These are phyloP conservation scores for Russula griseocarnosa DNA, from an alignment of 768 basidiomycete genomes.

Conservation along the genomic window DNA sequence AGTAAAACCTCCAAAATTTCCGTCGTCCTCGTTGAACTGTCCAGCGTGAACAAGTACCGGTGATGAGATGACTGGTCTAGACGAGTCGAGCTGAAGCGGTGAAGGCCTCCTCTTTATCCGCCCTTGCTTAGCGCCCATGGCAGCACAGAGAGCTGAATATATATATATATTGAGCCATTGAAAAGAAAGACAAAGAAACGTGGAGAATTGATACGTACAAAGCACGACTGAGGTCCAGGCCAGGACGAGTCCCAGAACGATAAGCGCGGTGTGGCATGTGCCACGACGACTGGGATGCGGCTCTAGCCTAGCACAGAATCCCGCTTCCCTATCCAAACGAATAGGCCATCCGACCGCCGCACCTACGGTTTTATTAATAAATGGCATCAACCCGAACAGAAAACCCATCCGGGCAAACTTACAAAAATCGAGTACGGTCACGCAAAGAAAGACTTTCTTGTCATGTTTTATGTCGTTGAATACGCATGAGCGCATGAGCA, in stretches of 20 bases:
- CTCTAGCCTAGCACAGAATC: not conserved
- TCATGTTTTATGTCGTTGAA: slow-evolving; percentile 15
- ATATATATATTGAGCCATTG: not conserved
- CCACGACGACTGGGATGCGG: too few species aligned
- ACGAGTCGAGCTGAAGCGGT: slow-evolving; percentile 7
- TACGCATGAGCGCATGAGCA: slow-evolving; percentile 6
- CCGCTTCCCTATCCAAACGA: slow-evolving; percentile 1
- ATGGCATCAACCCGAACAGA: too few species aligned
- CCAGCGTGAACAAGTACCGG: slow-evolving; percentile 13
- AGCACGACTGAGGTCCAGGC: slow-evolving; percentile 10
- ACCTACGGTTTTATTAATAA: not conserved
- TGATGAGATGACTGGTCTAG: slow-evolving; percentile 6
- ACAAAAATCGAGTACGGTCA: slow-evolving; percentile 13
- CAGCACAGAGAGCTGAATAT: slow-evolving; percentile 5
- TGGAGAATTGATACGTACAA: not conserved
- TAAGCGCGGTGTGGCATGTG: slow-evolving; percentile 3
- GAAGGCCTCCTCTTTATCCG: slow-evolving; percentile 1
- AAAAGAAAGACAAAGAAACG: too few species aligned
- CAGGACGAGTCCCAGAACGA: slow-evolving; percentile 5
- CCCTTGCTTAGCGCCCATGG: slow-evolving; percentile 4
- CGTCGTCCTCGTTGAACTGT: slow-evolving; percentile 4
- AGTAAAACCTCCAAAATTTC: not conserved
- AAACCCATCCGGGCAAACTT: not conserved
- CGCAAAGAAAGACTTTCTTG: not conserved
- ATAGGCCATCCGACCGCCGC: slow-evolving; percentile 18